Conservation (phyloP, 2,329 filamentous ascomycete genomes). For the Aspergillus novoparasiticus region DNA sequence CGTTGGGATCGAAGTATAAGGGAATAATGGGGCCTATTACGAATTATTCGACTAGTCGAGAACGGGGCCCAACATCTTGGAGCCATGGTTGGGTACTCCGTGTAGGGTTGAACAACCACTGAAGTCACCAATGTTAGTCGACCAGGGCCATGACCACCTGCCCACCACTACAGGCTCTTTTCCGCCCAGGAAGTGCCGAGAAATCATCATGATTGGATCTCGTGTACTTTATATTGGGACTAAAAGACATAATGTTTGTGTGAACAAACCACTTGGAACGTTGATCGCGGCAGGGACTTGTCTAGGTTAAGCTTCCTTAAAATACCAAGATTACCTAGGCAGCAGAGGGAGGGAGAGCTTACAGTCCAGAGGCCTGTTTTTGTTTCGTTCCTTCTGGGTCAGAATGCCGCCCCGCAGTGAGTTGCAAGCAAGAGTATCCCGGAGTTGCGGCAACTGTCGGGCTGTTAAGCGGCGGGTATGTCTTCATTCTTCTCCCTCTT, state of each 20-base stretch:
- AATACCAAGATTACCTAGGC: background rate
- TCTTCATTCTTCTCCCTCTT: conserved; percentile 1
- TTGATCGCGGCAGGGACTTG: background rate
- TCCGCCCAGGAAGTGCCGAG: background rate
- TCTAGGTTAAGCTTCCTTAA: background rate
- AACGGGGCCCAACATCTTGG: background rate
- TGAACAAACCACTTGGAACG: background rate
- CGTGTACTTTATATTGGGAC: background rate
- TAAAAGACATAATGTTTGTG: background rate
- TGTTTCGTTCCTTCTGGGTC: background rate
- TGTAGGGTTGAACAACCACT: background rate
- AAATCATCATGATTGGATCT: background rate
- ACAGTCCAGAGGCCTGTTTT: background rate
- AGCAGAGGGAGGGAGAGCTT: background rate
- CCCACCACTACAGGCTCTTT: background rate
- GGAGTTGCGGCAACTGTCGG: conserved; percentile 24
- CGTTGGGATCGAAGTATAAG: background rate
- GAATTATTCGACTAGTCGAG: background rate
- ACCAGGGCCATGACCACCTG: background rate
- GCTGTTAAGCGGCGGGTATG: conserved; percentile 26
- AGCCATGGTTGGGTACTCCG: background rate
- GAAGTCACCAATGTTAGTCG: background rate
- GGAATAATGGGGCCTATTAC: background rate
- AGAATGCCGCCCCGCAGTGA: conserved; percentile 4
- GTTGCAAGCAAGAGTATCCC: conserved; percentile 18